Percentiles rank a stretch among this genome's conserved stretches.
These are phyloP conservation scores for Epichloe hybrida DNA, from an alignment of 2,329 filamentous ascomycete species.

Conservation along the genomic window DNA sequence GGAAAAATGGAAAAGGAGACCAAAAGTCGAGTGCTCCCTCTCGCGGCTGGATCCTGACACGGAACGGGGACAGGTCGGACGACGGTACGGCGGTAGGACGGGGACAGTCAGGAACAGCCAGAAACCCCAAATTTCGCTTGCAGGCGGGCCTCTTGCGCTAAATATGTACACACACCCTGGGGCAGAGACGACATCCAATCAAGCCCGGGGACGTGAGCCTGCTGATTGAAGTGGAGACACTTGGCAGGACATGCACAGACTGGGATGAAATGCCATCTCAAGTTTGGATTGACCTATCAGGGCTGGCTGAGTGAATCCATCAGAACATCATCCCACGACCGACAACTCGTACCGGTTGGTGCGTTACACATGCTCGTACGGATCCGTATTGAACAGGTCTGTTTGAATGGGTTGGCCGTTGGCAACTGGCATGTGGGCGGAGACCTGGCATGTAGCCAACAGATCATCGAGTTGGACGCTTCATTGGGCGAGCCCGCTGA, in stretches of 20 bases:
- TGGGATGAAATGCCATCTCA: neutral
- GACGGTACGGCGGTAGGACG: too few relatives aligned
- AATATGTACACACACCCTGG: neutral
- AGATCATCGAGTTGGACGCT: neutral
- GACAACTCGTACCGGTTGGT: too few relatives aligned
- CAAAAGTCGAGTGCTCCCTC: neutral
- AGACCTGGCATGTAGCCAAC: neutral
- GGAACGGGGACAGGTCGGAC: neutral
- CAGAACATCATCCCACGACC: too few relatives aligned
- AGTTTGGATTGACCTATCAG: too few relatives aligned
- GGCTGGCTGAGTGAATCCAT: too few relatives aligned
- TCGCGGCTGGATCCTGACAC: neutral
- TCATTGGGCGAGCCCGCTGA: too few relatives aligned
- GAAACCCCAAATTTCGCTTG: conserved; percentile 11
- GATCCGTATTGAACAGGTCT: too few relatives aligned
- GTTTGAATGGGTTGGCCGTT: neutral
- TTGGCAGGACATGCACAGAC: neutral
- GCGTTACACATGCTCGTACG: too few relatives aligned
- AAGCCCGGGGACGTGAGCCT: neutral
- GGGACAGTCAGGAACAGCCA: too few relatives aligned
- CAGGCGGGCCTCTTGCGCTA: neutral
- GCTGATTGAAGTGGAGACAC: neutral
- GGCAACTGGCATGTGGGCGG: neutral
- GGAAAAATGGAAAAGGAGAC: neutral
- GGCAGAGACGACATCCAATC: neutral